Conservation (phyloP, 2,329 filamentous ascomycete species). For the Botrytis galanthina region DNA sequence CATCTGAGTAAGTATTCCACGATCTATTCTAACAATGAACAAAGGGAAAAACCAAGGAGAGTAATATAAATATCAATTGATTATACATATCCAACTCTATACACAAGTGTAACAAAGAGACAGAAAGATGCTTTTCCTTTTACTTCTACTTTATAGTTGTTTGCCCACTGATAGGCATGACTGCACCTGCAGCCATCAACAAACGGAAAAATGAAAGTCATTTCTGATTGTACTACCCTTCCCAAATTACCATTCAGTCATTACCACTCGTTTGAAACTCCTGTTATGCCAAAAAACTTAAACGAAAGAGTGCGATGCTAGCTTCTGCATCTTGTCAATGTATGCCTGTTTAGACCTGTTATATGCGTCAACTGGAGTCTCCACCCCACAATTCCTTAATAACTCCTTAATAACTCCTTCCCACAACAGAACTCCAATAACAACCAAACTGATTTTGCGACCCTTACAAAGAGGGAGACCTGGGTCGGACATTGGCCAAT, state of each 20-base stretch:
- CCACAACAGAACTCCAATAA: background rate
- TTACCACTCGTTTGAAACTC: conserved; percentile 4
- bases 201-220: background rate
- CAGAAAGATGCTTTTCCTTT: background rate
- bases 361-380: background rate
- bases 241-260: background rate
- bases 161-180: background rate
- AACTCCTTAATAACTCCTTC: background rate
- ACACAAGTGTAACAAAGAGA: background rate
- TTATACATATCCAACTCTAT: background rate
- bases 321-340: background rate
- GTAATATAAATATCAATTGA: background rate
- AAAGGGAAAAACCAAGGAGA: background rate
- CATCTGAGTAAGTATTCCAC: too few species aligned
- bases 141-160: background rate
- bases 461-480: conserved; percentile 12
- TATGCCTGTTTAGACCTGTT: background rate
- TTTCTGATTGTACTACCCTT: background rate
- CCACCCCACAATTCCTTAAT: background rate
- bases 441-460: too few species aligned
- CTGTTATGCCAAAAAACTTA: background rate
- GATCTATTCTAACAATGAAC: background rate
- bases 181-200: background rate
- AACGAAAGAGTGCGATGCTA: background rate
- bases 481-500: conserved; percentile 18